Conservation (phyloP, 176 grass and related monocot genomes). For the Miscanthus lutarioriparius region DNA sequence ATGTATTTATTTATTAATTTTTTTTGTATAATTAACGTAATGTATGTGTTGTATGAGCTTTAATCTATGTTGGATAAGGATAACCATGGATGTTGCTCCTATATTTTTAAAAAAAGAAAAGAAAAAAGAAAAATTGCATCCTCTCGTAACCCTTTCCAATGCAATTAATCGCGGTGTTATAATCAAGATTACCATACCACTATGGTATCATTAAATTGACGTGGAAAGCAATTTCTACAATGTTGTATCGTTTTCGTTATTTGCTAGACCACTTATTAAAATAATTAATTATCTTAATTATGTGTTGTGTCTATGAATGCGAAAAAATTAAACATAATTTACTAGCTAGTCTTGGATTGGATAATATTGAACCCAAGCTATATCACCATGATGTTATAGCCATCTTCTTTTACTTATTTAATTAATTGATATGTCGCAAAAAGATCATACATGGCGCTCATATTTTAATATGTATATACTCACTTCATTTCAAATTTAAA, state of each 20-base stretch:
- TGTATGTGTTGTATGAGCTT: no score
- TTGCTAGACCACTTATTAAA: neutral
- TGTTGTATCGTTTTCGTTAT: neutral
- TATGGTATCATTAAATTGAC: neutral
- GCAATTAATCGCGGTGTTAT: no score
- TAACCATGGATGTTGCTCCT: neutral
- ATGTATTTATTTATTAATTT: neutral
- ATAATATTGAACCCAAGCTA: neutral
- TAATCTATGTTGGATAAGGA: neutral
- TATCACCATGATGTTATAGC: neutral
- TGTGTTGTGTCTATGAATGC: neutral
- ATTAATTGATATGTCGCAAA: no score
- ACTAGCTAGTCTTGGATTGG: neutral
- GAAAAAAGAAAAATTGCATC: no score
- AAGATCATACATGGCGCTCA: no score
- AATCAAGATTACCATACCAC: neutral
- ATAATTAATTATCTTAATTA: neutral
- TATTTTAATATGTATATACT: no score
- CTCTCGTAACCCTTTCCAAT: no score
- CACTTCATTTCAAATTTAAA: no score
- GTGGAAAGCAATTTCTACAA: neutral
- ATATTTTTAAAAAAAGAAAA: no score
- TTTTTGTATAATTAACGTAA: no score
- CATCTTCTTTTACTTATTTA: neutral
- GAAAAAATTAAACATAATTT: neutral